phyloP scores from a whole-genome alignment of 2,329 filamentous ascomycete genomes.

The Aspergillus fructus region DNA sequence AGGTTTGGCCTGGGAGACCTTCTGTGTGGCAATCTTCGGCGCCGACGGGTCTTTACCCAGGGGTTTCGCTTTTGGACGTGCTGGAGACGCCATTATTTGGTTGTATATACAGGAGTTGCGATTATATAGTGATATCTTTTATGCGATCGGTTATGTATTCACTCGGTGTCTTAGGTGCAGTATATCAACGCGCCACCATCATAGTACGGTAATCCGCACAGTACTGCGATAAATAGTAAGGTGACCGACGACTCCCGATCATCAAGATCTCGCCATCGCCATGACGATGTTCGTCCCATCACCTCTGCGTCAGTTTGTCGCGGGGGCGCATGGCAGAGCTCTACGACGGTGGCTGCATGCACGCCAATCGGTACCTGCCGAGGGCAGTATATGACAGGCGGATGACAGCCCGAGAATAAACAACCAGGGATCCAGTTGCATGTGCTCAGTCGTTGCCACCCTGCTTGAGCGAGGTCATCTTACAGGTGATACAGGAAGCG shows the following conservation, averaged over 20 bases:
- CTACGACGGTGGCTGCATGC: not conserved
- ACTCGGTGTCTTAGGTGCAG: not conserved
- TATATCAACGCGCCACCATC: not conserved
- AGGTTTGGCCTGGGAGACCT: not conserved
- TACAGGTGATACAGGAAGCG: not conserved
- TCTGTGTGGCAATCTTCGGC: not conserved
- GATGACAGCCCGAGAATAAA: not conserved
- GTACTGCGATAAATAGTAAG: not conserved
- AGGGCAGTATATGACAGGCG: not conserved
- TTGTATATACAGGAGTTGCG: not conserved
- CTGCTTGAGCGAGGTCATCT: not conserved
- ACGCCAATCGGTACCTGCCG: not conserved
- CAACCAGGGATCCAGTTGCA: not conserved
- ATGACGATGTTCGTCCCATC: not conserved
- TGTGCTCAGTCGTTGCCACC: not conserved
- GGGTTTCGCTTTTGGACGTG: not conserved
- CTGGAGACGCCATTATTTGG: not conserved
- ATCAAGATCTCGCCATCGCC: not conserved
- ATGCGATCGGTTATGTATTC: not conserved
- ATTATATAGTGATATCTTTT: not conserved
- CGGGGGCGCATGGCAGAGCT: not conserved
- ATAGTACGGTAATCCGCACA: not conserved
- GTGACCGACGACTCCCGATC: not conserved
- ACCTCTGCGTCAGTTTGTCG: not conserved
- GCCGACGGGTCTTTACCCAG: not conserved